Percentiles rank a stretch among this genome's conserved stretches.
Evolutionary conservation across 2,329 filamentous ascomycete species (phyloP).

Genomic region (Ophiosphaerella herpotricha): DNA sequence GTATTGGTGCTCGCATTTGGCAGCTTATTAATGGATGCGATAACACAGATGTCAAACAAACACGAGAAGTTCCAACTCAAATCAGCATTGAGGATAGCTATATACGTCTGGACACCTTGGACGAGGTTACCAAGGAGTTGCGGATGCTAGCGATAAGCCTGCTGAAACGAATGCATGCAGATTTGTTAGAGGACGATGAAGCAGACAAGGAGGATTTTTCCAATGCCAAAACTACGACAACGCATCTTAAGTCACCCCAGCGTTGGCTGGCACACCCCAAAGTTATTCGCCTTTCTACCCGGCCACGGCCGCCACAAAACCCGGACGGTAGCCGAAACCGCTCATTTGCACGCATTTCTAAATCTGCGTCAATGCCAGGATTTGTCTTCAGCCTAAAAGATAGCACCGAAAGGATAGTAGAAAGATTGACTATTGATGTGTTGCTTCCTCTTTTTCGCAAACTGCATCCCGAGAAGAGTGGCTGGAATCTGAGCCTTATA

Average conservation of each 20-base stretch:
- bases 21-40: constrained; percentile 81
- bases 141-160: constrained; percentile 70
- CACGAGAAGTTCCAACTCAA: constrained; percentile 75
- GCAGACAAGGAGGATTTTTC: constrained; percentile 14
- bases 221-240: neutral
- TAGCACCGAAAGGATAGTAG: constrained; percentile 63
- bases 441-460: constrained; percentile 74
- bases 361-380: constrained; percentile 72
- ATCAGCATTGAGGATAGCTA: constrained; percentile 97
- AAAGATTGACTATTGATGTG: constrained; percentile 70
- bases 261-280: constrained; percentile 81
- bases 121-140: constrained; percentile 70
- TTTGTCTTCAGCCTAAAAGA: constrained; percentile 72
- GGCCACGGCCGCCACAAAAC: constrained; percentile 61
- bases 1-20: constrained; percentile 76
- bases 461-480: constrained; percentile 69
- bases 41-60: constrained; percentile 71
- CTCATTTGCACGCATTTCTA: constrained; percentile 72
- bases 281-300: constrained; percentile 79
- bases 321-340: constrained; percentile 60
- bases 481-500: constrained; percentile 81
- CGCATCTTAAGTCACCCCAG: constrained; percentile 13
- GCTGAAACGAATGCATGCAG: constrained; percentile 75
- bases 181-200: constrained; percentile 66
- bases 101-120: constrained; percentile 66